Evolutionary conservation across 805 yeast species (phyloP), one percentile per base, ranked within the genome.

Genomic region (Saturnispora besseyi): DNA sequence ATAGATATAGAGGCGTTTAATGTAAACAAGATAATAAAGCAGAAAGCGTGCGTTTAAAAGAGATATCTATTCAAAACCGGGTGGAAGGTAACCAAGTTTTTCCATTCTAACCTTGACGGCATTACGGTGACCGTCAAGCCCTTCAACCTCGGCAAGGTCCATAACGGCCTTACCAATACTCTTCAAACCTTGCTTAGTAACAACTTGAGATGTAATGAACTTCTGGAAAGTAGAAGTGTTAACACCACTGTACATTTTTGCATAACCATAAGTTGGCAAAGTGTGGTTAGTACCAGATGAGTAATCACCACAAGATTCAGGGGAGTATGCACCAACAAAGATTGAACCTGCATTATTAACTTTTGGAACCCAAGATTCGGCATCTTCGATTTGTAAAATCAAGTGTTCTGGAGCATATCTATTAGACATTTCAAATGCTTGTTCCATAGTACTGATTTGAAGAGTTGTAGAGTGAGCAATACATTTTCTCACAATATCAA

Each of bases 251-350:
- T 93, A 93, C 78, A 88, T 95, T 71, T 89, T 84, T 41, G 99
- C 98, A 63, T 91, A 93, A 46, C 99, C 99, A 63, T 93, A 93
- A 0, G 99, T 93, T 52, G 99, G 99, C 60, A 93, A 76, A 0
- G 99, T 93, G 71, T 93, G 99, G 75, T 93, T 93, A 5, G 99
- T 93, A 65, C 99, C 99, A 53, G 90, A 79, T 0, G 97, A 90
- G 71, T 93, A 93, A 71, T 93, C 99, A 62, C 99, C 99, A 67
- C 97, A 90, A 3, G 96, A 85, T 67, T 93, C 99, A 46, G 99
- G 99, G 2, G 96, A 86, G 66, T 85, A 86, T 4, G 91, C 84
- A 42, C 99, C 99, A 50, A 93, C 97, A 62, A 93, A 93, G 24
- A 93, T 93, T 31, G 95, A 84, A 37, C 99, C 99, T 5, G 99